These are phyloP conservation scores for Terfezia claveryi DNA, from an alignment of 495 filamentous ascomycete species.

Conservation along the genomic window DNA sequence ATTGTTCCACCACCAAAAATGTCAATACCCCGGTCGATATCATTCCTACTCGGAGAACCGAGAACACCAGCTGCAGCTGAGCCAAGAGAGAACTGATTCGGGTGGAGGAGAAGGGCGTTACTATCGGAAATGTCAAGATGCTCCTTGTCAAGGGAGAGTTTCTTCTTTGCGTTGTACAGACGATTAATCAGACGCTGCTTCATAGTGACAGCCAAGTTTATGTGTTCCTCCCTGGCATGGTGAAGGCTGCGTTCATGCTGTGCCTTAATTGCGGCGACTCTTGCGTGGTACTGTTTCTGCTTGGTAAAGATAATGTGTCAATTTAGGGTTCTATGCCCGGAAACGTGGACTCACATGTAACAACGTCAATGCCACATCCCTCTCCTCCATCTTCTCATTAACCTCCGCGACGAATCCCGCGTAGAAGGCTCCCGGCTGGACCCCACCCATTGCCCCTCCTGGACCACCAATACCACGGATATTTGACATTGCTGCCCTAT, in stretches of 20 bases:
- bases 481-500: constrained; percentile 7
- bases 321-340: too few relatives aligned
- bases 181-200: constrained; percentile 64
- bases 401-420: constrained; percentile 59
- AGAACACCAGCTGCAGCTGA: constrained; percentile 2
- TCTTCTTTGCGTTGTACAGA: constrained; percentile 49
- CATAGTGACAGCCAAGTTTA: constrained; percentile 49
- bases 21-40: neutral
- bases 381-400: constrained; percentile 62
- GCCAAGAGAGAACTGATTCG: constrained; percentile 70
- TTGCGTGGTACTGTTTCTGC: constrained; percentile 34
- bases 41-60: neutral
- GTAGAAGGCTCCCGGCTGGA: constrained; percentile 51
- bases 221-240: constrained; percentile 64
- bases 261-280: constrained; percentile 28
- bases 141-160: constrained; percentile 74
- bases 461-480: constrained; percentile 5
- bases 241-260: constrained; percentile 39
- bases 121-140: constrained; percentile 67
- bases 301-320: neutral
- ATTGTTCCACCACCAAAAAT: neutral
- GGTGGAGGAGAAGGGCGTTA: constrained; percentile 71
- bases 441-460: constrained; percentile 27
- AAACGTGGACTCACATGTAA: constrained; percentile 39
- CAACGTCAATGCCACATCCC: constrained; percentile 54